These are phyloP conservation scores for Hyphodiscus hymeniophilus DNA, from an alignment of 495 filamentous ascomycete species.

Conservation along the genomic window DNA sequence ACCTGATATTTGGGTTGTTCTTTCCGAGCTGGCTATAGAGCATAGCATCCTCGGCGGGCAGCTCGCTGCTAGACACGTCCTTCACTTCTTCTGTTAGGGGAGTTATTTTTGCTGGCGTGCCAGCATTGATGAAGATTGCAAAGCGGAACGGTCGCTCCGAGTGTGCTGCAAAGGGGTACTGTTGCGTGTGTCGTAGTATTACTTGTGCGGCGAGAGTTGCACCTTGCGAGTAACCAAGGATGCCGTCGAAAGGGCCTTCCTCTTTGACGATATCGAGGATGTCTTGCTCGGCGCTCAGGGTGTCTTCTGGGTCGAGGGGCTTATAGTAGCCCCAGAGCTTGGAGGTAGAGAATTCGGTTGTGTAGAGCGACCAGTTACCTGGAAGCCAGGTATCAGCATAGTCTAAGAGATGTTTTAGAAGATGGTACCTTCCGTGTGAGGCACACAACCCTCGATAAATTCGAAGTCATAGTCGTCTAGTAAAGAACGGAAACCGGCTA, in stretches of 20 bases:
- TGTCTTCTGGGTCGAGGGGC: background rate
- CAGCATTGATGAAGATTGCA: conserved; percentile 6
- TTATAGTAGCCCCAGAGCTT: conserved; percentile 5
- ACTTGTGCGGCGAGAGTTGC: background rate
- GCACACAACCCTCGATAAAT: conserved; percentile 2
- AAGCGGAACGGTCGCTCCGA: conserved; percentile 2
- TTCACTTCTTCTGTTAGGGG: background rate
- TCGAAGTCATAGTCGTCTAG: conserved; percentile 5
- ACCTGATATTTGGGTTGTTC: background rate
- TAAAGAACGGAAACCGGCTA: conserved; percentile 2
- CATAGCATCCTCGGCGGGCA: background rate
- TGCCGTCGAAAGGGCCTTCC: conserved; percentile 16
- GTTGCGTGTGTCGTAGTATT: background rate
- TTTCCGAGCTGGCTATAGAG: background rate
- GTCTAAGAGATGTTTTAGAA: no score
- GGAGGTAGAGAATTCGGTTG: conserved; percentile 1
- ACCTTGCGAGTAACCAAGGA: conserved; percentile 14
- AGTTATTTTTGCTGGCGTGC: background rate
- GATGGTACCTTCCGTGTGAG: conserved; percentile 2
- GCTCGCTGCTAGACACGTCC: background rate
- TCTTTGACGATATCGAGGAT: conserved; percentile 12
- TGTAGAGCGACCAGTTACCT: conserved; percentile 4
- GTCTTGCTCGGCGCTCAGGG: background rate
- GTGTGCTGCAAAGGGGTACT: background rate
- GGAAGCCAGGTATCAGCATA: no score